Conservation (phyloP, 768 basidiomycete species). For the Lentinula sp. region DNA sequence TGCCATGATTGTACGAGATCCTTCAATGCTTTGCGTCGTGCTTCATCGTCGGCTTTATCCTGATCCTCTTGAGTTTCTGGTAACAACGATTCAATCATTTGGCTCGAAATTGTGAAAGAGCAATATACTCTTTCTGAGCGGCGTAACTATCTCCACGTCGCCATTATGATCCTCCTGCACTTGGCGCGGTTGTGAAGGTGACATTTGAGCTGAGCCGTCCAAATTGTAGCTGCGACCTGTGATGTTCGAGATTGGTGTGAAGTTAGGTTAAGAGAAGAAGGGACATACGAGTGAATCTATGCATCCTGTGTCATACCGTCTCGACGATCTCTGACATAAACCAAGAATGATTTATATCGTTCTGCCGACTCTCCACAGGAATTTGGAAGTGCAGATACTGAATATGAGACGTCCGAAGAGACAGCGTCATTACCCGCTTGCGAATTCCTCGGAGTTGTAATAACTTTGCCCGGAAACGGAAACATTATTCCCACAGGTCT, state of each 20-base stretch:
- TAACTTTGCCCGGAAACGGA: no score
- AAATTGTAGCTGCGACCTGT: not conserved
- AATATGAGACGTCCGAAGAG: not conserved
- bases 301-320: not conserved
- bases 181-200: not conserved
- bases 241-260: no score
- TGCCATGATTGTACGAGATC: slow-evolving; percentile 57
- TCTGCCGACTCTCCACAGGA: not conserved
- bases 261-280: not conserved
- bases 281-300: not conserved
- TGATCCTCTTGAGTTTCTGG: slow-evolving; percentile 38
- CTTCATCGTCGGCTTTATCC: slow-evolving; percentile 39
- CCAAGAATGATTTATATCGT: not conserved
- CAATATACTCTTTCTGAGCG: not conserved
- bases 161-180: not conserved
- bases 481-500: no score
- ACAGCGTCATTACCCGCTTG: not conserved
- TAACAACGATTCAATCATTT: not conserved
- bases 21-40: slow-evolving; percentile 35
- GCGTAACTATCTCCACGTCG: not conserved
- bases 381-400: not conserved
- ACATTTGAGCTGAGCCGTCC: not conserved
- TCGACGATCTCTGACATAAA: not conserved
- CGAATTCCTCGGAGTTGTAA: no score
- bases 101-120: not conserved